Conservation (phyloP, 352 stramenopile species). For the Thalassiosira livingstoniorum region DNA sequence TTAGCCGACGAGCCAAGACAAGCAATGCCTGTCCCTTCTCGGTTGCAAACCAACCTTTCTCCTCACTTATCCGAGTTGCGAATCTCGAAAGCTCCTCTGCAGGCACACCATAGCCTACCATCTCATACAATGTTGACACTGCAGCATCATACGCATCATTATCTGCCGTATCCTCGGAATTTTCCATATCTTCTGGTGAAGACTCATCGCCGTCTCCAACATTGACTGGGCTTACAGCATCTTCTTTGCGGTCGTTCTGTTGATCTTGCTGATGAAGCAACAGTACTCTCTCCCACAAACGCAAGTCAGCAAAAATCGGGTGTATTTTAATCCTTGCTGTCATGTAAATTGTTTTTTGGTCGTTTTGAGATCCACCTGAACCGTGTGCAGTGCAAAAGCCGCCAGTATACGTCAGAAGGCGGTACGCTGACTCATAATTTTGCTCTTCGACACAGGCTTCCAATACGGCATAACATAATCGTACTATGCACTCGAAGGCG, state of each 20-base stretch:
- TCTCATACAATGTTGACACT: conserved; percentile 86
- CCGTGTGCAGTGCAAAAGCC: conserved; percentile 75
- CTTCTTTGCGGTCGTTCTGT: conserved; percentile 55
- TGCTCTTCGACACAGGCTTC: conserved; percentile 81
- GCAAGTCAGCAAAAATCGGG: conserved; percentile 82
- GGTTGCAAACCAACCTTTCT: conserved; percentile 80
- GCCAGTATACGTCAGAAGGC: conserved; percentile 75
- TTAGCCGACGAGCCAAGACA: conserved; percentile 75
- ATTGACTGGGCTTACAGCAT: conserved; percentile 33
- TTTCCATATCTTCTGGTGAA: conserved; percentile 53
- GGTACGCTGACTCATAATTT: conserved; percentile 82
- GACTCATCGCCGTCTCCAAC: conserved; percentile 16
- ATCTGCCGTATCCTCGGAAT: conserved; percentile 45
- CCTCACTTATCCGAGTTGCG: conserved; percentile 74
- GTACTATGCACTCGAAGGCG: conserved; percentile 80
- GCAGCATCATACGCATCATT: conserved; percentile 71
- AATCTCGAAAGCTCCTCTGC: conserved; percentile 82
- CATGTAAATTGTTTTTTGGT: conserved; percentile 74
- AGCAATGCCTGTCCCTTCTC: conserved; percentile 80
- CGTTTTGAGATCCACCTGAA: conserved; percentile 18
- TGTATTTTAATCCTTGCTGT: conserved; percentile 79
- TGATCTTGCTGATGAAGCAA: conserved; percentile 74
- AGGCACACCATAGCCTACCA: conserved; percentile 83
- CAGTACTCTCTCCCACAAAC: conserved; percentile 79
- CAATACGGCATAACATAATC: conserved; percentile 80